Evolutionary conservation across 805 yeast species (phyloP).

Genomic region (Sugiyamaella lignohabitans): DNA sequence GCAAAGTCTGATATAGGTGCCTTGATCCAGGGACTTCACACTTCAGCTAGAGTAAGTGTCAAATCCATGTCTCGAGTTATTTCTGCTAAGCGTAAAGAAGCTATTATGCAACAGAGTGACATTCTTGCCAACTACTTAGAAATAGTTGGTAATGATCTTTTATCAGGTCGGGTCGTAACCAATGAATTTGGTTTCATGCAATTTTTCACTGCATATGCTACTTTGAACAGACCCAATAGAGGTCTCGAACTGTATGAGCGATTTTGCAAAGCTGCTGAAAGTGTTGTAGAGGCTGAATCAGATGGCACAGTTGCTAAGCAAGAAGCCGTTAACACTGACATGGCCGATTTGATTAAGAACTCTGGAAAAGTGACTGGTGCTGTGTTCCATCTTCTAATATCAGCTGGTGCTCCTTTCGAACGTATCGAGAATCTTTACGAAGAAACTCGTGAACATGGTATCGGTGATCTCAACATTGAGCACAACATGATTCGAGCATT

Average conservation of each 20-base stretch:
- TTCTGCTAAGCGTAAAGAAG: constrained; percentile 11
- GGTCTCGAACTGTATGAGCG: constrained; percentile 17
- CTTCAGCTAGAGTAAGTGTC: constrained; percentile 16
- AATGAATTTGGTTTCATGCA: constrained; percentile 19
- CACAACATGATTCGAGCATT: constrained; percentile 73
- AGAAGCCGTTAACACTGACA: constrained; percentile 1
- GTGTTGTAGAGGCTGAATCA: constrained; percentile 2
- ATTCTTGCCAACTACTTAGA: constrained; percentile 14
- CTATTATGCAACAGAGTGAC: constrained; percentile 3
- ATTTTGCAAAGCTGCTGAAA: constrained; percentile 3
- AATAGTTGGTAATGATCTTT: constrained; percentile 15
- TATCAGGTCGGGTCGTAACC: constrained; percentile 12
- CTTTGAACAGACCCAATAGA: constrained; percentile 14
- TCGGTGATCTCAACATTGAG: constrained; percentile 38
- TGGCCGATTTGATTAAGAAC: constrained; percentile 1
- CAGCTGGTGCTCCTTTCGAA: constrained; percentile 16
- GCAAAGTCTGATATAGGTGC: constrained; percentile 13
- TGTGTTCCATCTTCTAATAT: constrained; percentile 17
- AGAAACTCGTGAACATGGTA: constrained; percentile 3
- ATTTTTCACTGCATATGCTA: constrained; percentile 18
- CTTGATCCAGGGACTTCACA: constrained; percentile 20
- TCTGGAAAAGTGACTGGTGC: constrained; percentile 20
- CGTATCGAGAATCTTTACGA: constrained; percentile 19
- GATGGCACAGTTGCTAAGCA: no score
- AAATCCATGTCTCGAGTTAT: constrained; percentile 11